phyloP scores from a whole-genome alignment of 345 rosid species.

The Adansonia digitata region DNA sequence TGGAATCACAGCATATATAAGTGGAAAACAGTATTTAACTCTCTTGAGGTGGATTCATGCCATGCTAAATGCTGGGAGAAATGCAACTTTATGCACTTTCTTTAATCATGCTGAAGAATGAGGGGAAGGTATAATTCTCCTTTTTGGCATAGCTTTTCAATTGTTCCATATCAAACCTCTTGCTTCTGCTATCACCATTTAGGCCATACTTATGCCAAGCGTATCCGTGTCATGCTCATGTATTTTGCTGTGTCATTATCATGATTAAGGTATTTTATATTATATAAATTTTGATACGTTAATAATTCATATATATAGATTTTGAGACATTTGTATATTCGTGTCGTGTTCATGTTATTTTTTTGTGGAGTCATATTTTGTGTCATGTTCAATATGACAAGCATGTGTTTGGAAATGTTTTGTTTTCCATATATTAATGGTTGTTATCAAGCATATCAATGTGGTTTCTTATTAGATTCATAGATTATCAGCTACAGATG shows the following conservation, averaged over 20 bases:
- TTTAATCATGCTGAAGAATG: not conserved
- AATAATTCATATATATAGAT: too few species aligned
- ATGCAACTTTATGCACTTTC: not conserved
- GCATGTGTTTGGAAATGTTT: not conserved
- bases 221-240: too few species aligned
- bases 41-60: slow-evolving; percentile 1
- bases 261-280: too few species aligned
- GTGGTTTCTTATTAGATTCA: not conserved
- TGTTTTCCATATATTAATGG: not conserved
- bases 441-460: not conserved
- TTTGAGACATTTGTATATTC: too few species aligned
- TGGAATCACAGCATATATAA: not conserved
- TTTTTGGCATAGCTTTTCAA: not conserved
- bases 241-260: too few species aligned
- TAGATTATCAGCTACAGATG: not conserved
- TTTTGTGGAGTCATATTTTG: too few species aligned
- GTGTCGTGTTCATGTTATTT: too few species aligned
- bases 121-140: not conserved
- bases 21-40: not conserved
- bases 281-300: too few species aligned
- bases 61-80: not conserved
- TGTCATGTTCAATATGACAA: too few species aligned
- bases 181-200: not conserved
- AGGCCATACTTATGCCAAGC: not conserved
- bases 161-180: not conserved